Percentiles rank a stretch among this genome's conserved stretches.
phyloP scores from a whole-genome alignment of 2,329 filamentous ascomycete species.

The Colletotrichum agaves region DNA sequence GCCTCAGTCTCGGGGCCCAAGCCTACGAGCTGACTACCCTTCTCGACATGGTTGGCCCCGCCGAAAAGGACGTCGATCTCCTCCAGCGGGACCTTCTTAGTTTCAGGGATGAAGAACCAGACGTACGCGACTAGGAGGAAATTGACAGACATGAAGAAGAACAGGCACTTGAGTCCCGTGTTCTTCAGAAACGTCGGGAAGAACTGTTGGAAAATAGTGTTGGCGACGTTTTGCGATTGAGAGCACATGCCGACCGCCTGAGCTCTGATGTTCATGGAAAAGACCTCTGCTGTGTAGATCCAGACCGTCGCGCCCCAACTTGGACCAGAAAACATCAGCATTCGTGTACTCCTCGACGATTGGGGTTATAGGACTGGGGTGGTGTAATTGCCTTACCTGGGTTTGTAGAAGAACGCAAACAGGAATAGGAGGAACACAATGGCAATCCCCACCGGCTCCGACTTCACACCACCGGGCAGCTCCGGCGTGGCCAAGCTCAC shows the following conservation, averaged over 20 bases:
- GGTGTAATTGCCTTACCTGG: conserved; percentile 62
- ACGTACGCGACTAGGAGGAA: conserved; percentile 59
- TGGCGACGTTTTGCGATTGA: conserved; percentile 71
- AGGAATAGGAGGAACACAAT: conserved; percentile 75
- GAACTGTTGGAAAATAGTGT: conserved; percentile 75
- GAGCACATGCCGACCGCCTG: conserved; percentile 75
- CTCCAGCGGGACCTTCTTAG: conserved; percentile 60
- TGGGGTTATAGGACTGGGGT: not conserved
- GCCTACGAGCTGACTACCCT: conserved; percentile 58
- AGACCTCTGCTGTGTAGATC: conserved; percentile 77
- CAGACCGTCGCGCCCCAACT: conserved; percentile 65
- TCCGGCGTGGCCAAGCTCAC: conserved; percentile 58
- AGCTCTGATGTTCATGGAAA: conserved; percentile 76
- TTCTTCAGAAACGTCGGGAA: conserved; percentile 74
- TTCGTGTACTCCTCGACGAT: not conserved
- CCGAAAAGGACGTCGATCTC: conserved; percentile 67
- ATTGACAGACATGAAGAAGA: conserved; percentile 53
- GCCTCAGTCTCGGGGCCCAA: not conserved
- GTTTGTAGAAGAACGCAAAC: conserved; percentile 75
- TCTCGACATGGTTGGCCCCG: conserved; percentile 64
- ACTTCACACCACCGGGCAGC: conserved; percentile 62
- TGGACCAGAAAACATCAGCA: not conserved
- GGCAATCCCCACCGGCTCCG: conserved; percentile 68
- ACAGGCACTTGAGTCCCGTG: conserved; percentile 54
- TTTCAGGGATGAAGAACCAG: conserved; percentile 62